Percentiles rank a stretch among this genome's conserved stretches.
These are phyloP conservation scores for Osmozyma mogii DNA, from an alignment of 805 yeast species.

Conservation along the genomic window DNA sequence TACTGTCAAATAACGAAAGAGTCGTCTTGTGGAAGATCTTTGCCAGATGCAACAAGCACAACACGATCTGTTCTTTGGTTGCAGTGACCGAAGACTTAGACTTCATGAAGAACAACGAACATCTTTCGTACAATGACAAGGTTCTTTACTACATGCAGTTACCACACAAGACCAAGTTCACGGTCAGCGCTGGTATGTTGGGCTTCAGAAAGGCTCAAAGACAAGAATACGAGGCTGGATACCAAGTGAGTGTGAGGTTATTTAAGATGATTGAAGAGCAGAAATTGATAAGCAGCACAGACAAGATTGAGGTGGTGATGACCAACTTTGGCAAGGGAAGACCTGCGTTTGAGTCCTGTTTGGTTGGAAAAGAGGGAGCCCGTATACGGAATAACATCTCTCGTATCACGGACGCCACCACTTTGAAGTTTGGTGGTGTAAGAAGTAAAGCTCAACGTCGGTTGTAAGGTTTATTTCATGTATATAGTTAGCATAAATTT, in stretches of 20 bases:
- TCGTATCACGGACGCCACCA: conserved; percentile 71
- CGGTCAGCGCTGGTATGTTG: conserved; percentile 72
- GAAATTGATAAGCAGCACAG: conserved; percentile 40
- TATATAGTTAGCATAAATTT: conserved; percentile 11
- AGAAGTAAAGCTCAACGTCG: conserved; percentile 79
- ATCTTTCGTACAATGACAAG: conserved; percentile 54
- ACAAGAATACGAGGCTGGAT: conserved; percentile 89
- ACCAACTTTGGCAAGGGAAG: conserved; percentile 87
- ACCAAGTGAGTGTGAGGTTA: conserved; percentile 70
- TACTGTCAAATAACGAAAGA: conserved; percentile 21
- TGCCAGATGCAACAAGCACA: conserved; percentile 73
- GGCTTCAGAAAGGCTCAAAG: conserved; percentile 89
- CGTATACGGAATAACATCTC: conserved; percentile 57
- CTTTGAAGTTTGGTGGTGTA: conserved; percentile 87
- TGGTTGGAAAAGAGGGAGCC: conserved; percentile 83
- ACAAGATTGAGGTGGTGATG: conserved; percentile 67
- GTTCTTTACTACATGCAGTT: conserved; percentile 71
- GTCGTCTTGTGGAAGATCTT: conserved; percentile 64
- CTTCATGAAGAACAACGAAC: conserved; percentile 47
- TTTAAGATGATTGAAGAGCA: conserved; percentile 65
- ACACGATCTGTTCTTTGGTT: conserved; percentile 70
- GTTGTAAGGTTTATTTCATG: conserved; percentile 28
- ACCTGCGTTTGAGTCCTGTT: conserved; percentile 74
- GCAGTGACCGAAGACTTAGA: conserved; percentile 61
- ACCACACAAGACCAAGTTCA: conserved; percentile 65